These are phyloP conservation scores for Mrakia blollopis DNA, from an alignment of 768 basidiomycete species.

Conservation along the genomic window DNA sequence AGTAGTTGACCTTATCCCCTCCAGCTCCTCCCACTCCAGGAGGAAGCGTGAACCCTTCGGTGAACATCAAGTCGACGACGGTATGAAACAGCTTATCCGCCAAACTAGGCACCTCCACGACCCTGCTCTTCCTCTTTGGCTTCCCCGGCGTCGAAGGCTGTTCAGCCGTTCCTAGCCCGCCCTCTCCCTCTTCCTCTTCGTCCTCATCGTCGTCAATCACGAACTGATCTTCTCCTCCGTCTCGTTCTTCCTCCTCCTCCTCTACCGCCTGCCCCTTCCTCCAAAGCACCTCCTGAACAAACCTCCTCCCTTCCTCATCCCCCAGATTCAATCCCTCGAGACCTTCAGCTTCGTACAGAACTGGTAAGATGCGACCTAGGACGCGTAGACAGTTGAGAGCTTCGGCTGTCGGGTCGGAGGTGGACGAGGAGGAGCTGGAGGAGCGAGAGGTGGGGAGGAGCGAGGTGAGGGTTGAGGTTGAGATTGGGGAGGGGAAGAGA, in stretches of 20 bases:
- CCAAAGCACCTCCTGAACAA: slow-evolving; percentile 82
- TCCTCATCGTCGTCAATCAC: slow-evolving; percentile 79
- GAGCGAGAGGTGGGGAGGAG: slow-evolving; percentile 4
- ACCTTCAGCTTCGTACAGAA: slow-evolving; percentile 57
- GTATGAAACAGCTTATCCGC: slow-evolving; percentile 58
- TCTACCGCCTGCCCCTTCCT: slow-evolving; percentile 54
- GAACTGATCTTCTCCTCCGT: slow-evolving; percentile 54
- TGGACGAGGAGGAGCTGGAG: background rate
- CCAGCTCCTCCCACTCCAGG: slow-evolving; percentile 40
- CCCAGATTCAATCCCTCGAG: slow-evolving; percentile 1
- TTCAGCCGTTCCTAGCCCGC: slow-evolving; percentile 19
- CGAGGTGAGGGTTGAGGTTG: slow-evolving; percentile 6
- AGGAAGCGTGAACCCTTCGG: slow-evolving; percentile 88
- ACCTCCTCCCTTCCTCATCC: slow-evolving; percentile 37
- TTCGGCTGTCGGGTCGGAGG: slow-evolving; percentile 61
- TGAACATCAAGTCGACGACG: slow-evolving; percentile 75
- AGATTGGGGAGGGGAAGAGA: slow-evolving; percentile 36
- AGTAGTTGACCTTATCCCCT: slow-evolving; percentile 52
- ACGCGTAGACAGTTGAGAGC: slow-evolving; percentile 88
- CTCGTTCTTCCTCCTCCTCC: slow-evolving; percentile 41
- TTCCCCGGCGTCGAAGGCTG: slow-evolving; percentile 35
- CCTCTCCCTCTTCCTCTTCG: slow-evolving; percentile 43
- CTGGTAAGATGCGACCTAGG: slow-evolving; percentile 78
- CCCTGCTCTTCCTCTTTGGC: slow-evolving; percentile 46
- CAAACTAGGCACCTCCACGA: slow-evolving; percentile 55